These are phyloP conservation scores for Obba rivulosa DNA, from an alignment of 768 basidiomycete species.

Conservation along the genomic window DNA sequence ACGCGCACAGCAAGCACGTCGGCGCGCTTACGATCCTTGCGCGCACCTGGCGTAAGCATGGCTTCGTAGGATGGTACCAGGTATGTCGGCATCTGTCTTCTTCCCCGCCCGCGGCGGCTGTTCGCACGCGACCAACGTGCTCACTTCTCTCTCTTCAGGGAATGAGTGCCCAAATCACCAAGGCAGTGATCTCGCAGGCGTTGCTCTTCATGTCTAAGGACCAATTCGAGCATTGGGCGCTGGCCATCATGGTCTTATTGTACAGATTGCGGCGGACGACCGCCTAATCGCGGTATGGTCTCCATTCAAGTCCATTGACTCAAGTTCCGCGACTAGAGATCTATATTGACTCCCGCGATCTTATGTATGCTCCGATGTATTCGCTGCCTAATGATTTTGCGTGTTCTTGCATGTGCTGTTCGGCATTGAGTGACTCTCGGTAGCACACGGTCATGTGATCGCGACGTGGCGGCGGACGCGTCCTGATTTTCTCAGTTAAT, in stretches of 20 bases:
- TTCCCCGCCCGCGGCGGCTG: not conserved
- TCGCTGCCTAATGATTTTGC: no score
- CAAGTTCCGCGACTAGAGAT: no score
- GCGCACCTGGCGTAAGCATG: constrained; percentile 69
- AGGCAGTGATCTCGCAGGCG: constrained; percentile 94
- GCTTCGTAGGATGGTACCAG: constrained; percentile 94
- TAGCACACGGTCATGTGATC: no score
- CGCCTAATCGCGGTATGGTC: not conserved
- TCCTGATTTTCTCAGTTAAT: no score
- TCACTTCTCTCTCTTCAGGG: constrained; percentile 45
- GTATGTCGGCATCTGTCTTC: constrained; percentile 34
- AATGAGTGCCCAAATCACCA: constrained; percentile 93
- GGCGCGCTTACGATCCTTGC: constrained; percentile 77
- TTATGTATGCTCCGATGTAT: no score
- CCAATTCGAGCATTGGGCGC: constrained; percentile 88
- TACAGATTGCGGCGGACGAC: not conserved
- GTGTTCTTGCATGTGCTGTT: no score
- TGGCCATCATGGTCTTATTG: constrained; percentile 58
- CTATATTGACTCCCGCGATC: no score
- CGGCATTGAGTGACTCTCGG: no score
- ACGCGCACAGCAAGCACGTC: constrained; percentile 43
- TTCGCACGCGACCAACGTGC: not conserved
- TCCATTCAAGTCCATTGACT: no score
- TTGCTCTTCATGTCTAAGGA: constrained; percentile 97
- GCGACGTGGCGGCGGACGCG: no score